Evolutionary conservation across 106 monocot genomes (phyloP), one percentile per base, ranked within the genome.

Genomic region (Apostasia ramifera): DNA sequence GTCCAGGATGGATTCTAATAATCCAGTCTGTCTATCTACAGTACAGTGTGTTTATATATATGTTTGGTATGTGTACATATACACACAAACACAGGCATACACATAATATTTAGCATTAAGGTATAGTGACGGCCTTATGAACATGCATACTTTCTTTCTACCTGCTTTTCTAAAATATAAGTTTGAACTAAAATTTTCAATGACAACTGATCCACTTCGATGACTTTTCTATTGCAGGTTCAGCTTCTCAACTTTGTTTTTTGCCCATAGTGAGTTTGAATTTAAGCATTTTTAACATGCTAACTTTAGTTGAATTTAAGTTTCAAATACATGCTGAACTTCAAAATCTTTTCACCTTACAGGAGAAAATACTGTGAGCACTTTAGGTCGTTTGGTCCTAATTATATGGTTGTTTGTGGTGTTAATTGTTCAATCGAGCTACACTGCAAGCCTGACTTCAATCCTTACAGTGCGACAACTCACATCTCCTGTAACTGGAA

Each of bases 241-340:
- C 61, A 85, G 88, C 69, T 86, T 92, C 71, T 89, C 86, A 51
- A 92, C 92, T 57, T 73, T 92, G 69, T 92, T 92, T 72, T 92
- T 88, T 42, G 44, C 88, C 4, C 92, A 92, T 46, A 88, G 92
- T 92, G 70, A 92, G 88, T 79, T 51, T 66, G 67, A n/a, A 40
- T 57, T 46, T 12, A 60, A 57, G 45, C 49, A 48, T 15, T 47
- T 11, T 3, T 58, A 39, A 58, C 59, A 42, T 56, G 46, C 5
- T 80, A 1, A 44, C 53, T 14, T 41, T 41, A 45, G 47, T 47
- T 47, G 6, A 47, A 6, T 4, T 10, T 11, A 12, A 12, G 10
- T 62, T 9, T 5, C 44, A 62, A 62, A 44, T 1, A 13, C 52
- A 40, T 7, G 43, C 37, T 26, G 44, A 26, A 55, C 8, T 57